phyloP scores from a whole-genome alignment of 768 basidiomycete genomes.

The Terana coerulea region DNA sequence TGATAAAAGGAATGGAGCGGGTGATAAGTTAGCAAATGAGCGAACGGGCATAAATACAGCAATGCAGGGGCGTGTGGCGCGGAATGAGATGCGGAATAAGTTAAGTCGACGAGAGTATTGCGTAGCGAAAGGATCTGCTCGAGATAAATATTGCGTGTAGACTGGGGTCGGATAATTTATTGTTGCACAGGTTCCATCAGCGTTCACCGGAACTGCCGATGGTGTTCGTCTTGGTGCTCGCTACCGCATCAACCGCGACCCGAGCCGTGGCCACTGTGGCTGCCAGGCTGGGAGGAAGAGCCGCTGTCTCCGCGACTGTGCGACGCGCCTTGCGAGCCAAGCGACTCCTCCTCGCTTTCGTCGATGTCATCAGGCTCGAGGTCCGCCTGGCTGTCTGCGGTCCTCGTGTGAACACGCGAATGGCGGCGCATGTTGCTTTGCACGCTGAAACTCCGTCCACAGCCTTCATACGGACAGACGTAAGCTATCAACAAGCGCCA shows the following conservation, averaged over 20 bases:
- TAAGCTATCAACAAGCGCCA: slow-evolving; percentile 48
- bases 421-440: slow-evolving; percentile 89
- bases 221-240: neutral
- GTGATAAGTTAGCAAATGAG: slow-evolving; percentile 1
- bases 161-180: neutral
- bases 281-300: slow-evolving; percentile 9
- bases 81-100: neutral
- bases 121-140: too few species aligned
- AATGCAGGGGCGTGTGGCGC: too few species aligned
- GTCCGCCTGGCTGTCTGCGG: slow-evolving; percentile 17
- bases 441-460: slow-evolving; percentile 80
- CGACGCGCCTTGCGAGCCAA: slow-evolving; percentile 3
- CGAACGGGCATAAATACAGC: neutral
- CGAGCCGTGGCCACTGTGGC: slow-evolving; percentile 5
- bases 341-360: slow-evolving; percentile 33
- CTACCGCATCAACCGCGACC: slow-evolving; percentile 3
- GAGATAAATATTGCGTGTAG: slow-evolving; percentile 4
- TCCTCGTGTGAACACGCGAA: slow-evolving; percentile 61
- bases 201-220: neutral
- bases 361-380: slow-evolving; percentile 33
- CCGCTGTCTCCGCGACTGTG: slow-evolving; percentile 15
- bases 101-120: too few species aligned
- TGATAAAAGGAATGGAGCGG: neutral
- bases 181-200: neutral
- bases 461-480: slow-evolving; percentile 67